phyloP scores from a whole-genome alignment of 805 yeast genomes.

The Saccharomycopsis malanga region DNA sequence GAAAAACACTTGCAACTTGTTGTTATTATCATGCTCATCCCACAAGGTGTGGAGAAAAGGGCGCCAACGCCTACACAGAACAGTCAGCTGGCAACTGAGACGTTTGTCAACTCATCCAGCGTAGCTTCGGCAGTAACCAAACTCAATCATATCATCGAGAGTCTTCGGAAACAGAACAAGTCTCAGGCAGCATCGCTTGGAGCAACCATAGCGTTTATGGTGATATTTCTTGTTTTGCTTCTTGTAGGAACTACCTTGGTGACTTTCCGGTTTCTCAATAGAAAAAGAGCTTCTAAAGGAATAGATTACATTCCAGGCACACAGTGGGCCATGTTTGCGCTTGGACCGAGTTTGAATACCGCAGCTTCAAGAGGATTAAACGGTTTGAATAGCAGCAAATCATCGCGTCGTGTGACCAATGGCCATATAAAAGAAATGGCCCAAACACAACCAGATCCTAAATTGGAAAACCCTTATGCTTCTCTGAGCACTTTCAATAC shows the following conservation, averaged over 20 bases:
- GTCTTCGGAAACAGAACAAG: neutral
- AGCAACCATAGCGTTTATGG: constrained; percentile 8
- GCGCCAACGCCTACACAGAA: neutral
- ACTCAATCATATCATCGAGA: constrained; percentile 2
- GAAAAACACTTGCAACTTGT: too few relatives aligned
- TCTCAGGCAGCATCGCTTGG: constrained; percentile 2
- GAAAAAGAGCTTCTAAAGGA: constrained; percentile 12
- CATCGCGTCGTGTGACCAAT: too few relatives aligned
- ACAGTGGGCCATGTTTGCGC: constrained; percentile 14
- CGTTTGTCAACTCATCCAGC: neutral
- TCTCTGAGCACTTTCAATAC: neutral
- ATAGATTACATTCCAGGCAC: constrained; percentile 4
- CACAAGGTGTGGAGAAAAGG: neutral
- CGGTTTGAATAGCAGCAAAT: neutral
- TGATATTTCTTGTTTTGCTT: neutral
- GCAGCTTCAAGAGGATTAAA: neutral
- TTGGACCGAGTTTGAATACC: constrained; percentile 14
- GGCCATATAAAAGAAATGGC: too few relatives aligned
- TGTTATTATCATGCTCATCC: neutral
- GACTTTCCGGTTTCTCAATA: constrained; percentile 4
- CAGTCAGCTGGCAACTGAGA: neutral
- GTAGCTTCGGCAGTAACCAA: constrained; percentile 9
- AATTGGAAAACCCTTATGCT: neutral
- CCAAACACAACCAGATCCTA: neutral
- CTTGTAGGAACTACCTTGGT: neutral